Base-by-base conservation (phyloP, 805 yeast species). In the Ogataea angusta region DNA sequence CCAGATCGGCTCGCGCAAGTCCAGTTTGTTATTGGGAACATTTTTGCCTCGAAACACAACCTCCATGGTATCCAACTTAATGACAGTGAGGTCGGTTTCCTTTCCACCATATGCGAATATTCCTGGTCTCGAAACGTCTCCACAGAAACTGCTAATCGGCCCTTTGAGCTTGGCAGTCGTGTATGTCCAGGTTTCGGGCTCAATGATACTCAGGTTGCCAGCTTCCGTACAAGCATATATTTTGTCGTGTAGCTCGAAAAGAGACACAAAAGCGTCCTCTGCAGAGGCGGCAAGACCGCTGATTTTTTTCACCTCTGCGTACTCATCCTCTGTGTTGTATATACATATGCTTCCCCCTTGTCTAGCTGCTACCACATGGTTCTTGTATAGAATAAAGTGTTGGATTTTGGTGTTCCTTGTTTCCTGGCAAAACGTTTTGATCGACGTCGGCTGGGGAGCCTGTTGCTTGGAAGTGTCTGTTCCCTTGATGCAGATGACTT, bases 81-180 rank as follows among this genome's bases (percentile, higher is more conserved):
- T 59, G 15, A 82, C 63, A 37, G 75, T 75, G 5, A 85, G 64
- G 57, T 86, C 90, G 44, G 79, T 79, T 52, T 89, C 95, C 55
- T 86, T 78, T 21, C 98, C 99, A 25, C 97, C 97, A 53, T 69
- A 76, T 1, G 93, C 95, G 61, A 85, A 78, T 2, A 80, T 59
- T 16, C 76, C 75, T 6, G 60, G 58, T 15, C 67, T 70, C 12
- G 59, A 53, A 3, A 80, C 81, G 52, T 78, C 78, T 23, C 64
- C 59, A 10, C 62, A 58, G 54, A 74, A 75, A 26, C 78, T 60
- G 42, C 70, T 64, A 29, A 82, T 58, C 6, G 80, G 77, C 3
- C 72, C 78, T 29, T 62, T 64, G 7, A 80, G 50, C 18, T 59
- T 48, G 15, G 68, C 40, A 8, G 55, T 23, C 9, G 25, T 30